Evolutionary conservation across 2,329 filamentous ascomycete species (phyloP).

Genomic region (Arthrobotrys sphaeroides): DNA sequence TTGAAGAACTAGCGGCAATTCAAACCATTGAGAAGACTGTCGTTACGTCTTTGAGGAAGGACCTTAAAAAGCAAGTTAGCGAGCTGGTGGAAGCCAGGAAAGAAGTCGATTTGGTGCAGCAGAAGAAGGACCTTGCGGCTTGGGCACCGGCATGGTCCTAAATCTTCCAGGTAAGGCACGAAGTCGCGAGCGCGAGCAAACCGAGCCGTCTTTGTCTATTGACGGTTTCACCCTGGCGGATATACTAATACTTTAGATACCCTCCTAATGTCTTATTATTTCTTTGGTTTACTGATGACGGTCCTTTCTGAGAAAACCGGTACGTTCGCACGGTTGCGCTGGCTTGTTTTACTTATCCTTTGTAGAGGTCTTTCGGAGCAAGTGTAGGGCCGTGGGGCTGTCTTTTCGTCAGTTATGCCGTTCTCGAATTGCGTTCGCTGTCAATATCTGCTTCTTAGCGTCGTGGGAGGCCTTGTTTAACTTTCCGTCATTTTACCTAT

Average conservation of each 20-base stretch:
- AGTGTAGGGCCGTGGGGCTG: neutral
- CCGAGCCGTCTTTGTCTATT: neutral
- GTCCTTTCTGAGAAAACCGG: neutral
- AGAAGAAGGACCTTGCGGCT: slow-evolving; percentile 39
- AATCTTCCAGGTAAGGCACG: neutral
- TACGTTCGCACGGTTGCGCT: neutral
- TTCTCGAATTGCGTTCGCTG: neutral
- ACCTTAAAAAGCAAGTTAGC: slow-evolving; percentile 27
- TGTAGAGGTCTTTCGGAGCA: slow-evolving; percentile 27
- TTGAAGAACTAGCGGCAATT: slow-evolving; percentile 33
- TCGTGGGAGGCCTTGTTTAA: slow-evolving; percentile 4
- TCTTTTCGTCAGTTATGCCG: neutral
- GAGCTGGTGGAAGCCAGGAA: slow-evolving; percentile 37
- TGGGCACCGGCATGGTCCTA: slow-evolving; percentile 44
- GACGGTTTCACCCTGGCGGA: neutral
- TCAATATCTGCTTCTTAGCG: slow-evolving; percentile 13
- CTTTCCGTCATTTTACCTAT: neutral
- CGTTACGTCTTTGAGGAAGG: slow-evolving; percentile 26
- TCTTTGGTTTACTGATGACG: too few relatives aligned
- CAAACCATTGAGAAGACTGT: slow-evolving; percentile 41
- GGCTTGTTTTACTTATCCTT: neutral
- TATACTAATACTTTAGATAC: slow-evolving; percentile 29
- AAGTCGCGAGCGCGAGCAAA: neutral
- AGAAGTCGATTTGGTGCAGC: slow-evolving; percentile 18
- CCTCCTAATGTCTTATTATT: slow-evolving; percentile 31